phyloP scores from a whole-genome alignment of 2,329 filamentous ascomycete genomes.

The Paecilomyces variotii region DNA sequence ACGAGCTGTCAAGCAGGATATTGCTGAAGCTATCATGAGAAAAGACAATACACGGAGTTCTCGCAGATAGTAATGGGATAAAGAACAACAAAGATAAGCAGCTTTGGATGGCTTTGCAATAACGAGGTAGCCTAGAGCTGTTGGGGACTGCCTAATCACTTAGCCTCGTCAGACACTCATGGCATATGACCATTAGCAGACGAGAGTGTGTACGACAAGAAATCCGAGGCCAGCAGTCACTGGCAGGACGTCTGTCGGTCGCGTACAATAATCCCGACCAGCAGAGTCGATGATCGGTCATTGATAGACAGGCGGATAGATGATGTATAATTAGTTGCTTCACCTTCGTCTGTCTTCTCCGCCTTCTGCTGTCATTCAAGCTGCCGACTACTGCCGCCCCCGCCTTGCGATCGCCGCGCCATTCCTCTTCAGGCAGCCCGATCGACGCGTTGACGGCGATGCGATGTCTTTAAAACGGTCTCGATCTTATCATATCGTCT shows the following conservation, averaged over 20 bases:
- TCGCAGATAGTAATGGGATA: background rate
- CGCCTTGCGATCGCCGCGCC: background rate
- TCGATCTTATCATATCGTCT: background rate
- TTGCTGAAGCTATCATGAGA: background rate
- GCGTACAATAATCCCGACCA: background rate
- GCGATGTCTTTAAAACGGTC: background rate
- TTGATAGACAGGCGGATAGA: background rate
- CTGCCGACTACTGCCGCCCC: background rate
- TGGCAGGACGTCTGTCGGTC: background rate
- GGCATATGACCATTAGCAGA: background rate
- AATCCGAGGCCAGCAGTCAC: background rate
- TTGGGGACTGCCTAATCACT: background rate
- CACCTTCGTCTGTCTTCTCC: background rate
- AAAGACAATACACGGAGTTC: background rate
- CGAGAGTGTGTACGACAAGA: background rate
- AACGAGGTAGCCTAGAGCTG: background rate
- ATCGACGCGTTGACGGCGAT: background rate
- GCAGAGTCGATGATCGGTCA: background rate
- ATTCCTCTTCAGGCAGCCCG: background rate
- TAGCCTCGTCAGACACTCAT: background rate
- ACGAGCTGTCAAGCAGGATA: background rate
- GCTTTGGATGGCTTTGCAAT: background rate
- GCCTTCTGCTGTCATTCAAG: background rate
- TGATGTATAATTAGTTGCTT: background rate
- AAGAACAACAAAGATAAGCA: background rate